Conservation (phyloP, 441 rosid genomes). For the Mallotus japonicus region DNA sequence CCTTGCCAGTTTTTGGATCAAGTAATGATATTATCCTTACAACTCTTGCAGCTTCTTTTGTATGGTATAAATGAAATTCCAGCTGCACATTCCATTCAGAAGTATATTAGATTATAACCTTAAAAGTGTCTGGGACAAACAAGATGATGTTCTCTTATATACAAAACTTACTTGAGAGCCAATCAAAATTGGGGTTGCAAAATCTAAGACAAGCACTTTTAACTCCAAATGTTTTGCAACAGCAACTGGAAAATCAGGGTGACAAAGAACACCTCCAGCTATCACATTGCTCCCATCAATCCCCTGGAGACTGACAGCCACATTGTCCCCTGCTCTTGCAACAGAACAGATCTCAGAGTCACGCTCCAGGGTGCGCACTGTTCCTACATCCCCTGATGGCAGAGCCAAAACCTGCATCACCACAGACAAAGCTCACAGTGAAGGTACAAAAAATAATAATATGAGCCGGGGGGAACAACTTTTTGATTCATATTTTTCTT, state of each 20-base stretch:
- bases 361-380: constrained; percentile 69
- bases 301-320: constrained; percentile 66
- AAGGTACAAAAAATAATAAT: no score
- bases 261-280: constrained; percentile 89
- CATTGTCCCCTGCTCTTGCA: constrained; percentile 93
- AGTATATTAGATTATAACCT: constrained; percentile 20
- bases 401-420: constrained; percentile 67
- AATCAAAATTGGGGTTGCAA: constrained; percentile 69
- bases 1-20: constrained; percentile 89
- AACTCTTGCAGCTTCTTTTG: constrained; percentile 81
- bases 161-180: constrained; percentile 71
- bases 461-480: no score
- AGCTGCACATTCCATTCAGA: constrained; percentile 43
- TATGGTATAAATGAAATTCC: constrained; percentile 92
- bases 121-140: background rate
- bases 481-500: background rate
- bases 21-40: constrained; percentile 60
- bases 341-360: constrained; percentile 64
- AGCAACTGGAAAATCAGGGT: constrained; percentile 82
- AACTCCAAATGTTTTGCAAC: constrained; percentile 72
- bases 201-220: constrained; percentile 70
- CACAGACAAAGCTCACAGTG: constrained; percentile 10
- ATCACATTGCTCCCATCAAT: constrained; percentile 64
- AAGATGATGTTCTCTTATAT: background rate
- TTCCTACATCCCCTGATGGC: constrained; percentile 83